These are phyloP conservation scores for Metarhizium rileyi DNA, from an alignment of 2,329 filamentous ascomycete species.

Conservation along the genomic window DNA sequence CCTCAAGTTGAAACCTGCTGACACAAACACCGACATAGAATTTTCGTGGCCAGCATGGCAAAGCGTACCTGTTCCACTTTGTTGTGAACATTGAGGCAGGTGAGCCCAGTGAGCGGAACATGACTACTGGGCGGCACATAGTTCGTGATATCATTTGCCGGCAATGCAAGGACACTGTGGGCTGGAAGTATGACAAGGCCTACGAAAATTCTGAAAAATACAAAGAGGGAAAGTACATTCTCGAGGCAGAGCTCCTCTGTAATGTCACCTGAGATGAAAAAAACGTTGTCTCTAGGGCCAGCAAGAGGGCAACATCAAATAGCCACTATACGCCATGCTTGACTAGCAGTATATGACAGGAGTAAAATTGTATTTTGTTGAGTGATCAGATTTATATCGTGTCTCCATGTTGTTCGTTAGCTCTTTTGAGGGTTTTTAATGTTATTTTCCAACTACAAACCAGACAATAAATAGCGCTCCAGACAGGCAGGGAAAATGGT, in stretches of 20 bases:
- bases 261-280: constrained; percentile 45
- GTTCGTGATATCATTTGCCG: constrained; percentile 88
- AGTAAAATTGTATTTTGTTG: neutral
- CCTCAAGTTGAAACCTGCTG: neutral
- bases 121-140: constrained; percentile 93
- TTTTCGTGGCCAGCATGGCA: constrained; percentile 96
- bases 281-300: neutral
- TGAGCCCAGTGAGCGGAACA: constrained; percentile 86
- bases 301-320: neutral
- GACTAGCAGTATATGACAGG: neutral
- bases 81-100: constrained; percentile 85
- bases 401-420: too few species aligned
- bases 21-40: constrained; percentile 46
- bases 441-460: neutral
- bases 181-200: constrained; percentile 98
- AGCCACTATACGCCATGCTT: neutral
- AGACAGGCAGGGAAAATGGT: neutral
- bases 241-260: constrained; percentile 84
- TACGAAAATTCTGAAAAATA: constrained; percentile 91
- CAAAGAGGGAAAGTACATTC: constrained; percentile 96
- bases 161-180: constrained; percentile 85
- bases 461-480: neutral
- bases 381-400: too few species aligned
- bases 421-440: too few species aligned
- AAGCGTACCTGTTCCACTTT: constrained; percentile 89